Base-by-base conservation (phyloP, 116 monocot genomes). In the Cymodocea nodosa region DNA sequence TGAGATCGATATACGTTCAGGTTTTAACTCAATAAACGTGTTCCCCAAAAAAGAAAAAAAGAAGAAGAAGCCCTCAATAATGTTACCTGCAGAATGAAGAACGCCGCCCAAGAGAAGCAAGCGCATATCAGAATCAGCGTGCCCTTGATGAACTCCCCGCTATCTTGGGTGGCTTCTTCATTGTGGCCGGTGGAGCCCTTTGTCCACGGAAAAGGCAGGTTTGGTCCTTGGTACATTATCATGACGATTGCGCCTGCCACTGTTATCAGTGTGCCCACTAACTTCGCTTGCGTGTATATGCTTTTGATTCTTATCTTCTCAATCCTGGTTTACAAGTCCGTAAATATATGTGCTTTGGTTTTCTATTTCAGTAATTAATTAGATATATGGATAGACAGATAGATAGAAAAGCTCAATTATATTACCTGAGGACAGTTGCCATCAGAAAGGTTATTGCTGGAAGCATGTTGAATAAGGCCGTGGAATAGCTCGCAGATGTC, bases 191-290 rank as follows among this genome's bases (percentile, higher is more conserved):
- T 24, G 7, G 23, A 34, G 23, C 68, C 65, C 22, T 79, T 74
- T 13, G 78, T 63, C 84, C 84, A 81, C 8, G 60, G 60, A 36
- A 87, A 77, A 6, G 71, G 68, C 2, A 84, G 67, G 11, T 66
- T 75, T 0, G 84, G 79, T 0, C 87, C 87, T 56, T 57, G 75
- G 81, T 87, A 87, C n/a, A 87, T 14, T 51, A 84, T 81, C 87
- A 87, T 82, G 3, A 77, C 70, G 51, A 89, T 30, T 6, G 85
- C 82, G 4, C 84, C 89, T 5, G 52, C 75, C 4, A 89, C 77
- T 2, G 85, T 79, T 8, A 89, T 37, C 11, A 89, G 12, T 0
- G 85, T 80, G 20, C 89, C 89, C 6, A 65, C 44, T 6, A 89
- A 53, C 85, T 89, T 89, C 1, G 85, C 85, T 54, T 89, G 85